A percentile compares a stretch with the other conserved stretches of the same genome.
Conservation (phyloP, 2,329 filamentous ascomycete species). For the Diaporthe helianthi region DNA sequence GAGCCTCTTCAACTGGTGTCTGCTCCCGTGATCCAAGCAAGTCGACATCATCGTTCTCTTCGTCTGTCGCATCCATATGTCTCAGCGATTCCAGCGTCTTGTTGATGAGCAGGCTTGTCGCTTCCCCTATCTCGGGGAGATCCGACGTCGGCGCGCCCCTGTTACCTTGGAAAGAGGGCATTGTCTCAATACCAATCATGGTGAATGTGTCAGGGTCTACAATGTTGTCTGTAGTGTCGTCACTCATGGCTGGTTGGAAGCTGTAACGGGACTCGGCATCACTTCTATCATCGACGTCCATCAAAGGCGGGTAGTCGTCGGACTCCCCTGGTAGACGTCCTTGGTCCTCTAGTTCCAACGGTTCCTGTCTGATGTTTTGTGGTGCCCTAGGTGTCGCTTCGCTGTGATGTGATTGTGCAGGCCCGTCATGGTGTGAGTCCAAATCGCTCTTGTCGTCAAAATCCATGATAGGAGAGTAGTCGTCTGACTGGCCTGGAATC, state of each 20-base stretch:
- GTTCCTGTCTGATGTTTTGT: neutral
- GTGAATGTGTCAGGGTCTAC: conserved; percentile 60
- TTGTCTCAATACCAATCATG: conserved; percentile 64
- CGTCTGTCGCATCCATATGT: conserved; percentile 42
- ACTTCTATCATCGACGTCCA: conserved; percentile 37
- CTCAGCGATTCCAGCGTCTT: conserved; percentile 60
- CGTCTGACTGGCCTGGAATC: conserved; percentile 25
- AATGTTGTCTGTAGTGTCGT: conserved; percentile 41
- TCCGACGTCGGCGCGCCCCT: conserved; percentile 45
- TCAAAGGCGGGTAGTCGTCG: conserved; percentile 26
- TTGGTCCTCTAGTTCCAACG: conserved; percentile 25
- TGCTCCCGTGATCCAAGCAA: conserved; percentile 26
- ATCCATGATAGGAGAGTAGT: conserved; percentile 29
- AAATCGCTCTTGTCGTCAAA: conserved; percentile 31
- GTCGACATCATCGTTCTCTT: conserved; percentile 29
- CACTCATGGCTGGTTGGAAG: conserved; percentile 28
- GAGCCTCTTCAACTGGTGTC: conserved; percentile 19
- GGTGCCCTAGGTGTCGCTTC: conserved; percentile 19
- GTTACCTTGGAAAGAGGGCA: conserved; percentile 57
- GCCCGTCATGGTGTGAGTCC: conserved; percentile 17
- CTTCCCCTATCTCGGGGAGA: conserved; percentile 59
- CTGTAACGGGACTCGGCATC: conserved; percentile 38
- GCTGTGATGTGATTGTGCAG: conserved; percentile 35
- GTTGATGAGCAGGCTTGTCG: conserved; percentile 64
- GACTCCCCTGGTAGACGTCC: conserved; percentile 21